Conservation (phyloP, 768 basidiomycete species). For the Erythrobasidium yunnanense region DNA sequence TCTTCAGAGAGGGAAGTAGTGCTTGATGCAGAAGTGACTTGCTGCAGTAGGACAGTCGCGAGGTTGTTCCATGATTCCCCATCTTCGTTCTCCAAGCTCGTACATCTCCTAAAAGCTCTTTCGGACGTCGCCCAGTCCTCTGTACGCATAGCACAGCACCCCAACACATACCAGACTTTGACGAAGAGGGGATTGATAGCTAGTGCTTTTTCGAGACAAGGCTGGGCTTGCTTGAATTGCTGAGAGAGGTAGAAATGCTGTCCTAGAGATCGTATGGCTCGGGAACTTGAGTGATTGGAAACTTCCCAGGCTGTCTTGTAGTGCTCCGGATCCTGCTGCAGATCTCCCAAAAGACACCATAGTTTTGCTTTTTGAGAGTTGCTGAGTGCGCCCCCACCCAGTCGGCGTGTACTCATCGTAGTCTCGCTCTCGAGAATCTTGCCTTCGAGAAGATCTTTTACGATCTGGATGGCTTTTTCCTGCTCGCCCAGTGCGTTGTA, state of each 20-base stretch:
- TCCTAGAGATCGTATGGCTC: constrained; percentile 85
- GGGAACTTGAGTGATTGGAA: constrained; percentile 66
- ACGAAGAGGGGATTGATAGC: constrained; percentile 74
- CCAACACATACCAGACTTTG: constrained; percentile 95
- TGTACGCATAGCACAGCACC: constrained; percentile 69
- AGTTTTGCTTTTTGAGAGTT: constrained; percentile 68
- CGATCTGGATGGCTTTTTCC: constrained; percentile 59
- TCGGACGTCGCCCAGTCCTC: constrained; percentile 77
- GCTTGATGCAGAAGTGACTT: constrained; percentile 47
- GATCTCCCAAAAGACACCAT: constrained; percentile 88
- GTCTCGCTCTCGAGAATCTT: constrained; percentile 69
- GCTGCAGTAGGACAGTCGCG: constrained; percentile 81
- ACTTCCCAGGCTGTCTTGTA: constrained; percentile 76
- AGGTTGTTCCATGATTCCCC: constrained; percentile 94
- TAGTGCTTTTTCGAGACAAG: constrained; percentile 62
- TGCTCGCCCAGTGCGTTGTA: constrained; percentile 65
- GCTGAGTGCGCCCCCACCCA: constrained; percentile 47
- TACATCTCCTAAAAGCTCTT: constrained; percentile 73
- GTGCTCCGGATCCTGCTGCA: constrained; percentile 61
- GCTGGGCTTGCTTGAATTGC: constrained; percentile 55
- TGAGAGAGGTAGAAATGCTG: constrained; percentile 63
- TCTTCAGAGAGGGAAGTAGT: constrained; percentile 35
- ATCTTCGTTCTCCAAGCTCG: constrained; percentile 86
- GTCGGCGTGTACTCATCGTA: constrained; percentile 44
- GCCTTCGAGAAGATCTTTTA: constrained; percentile 74